Evolutionary conservation across 148 eudicot species (phyloP).

Genomic region (Tetragonia tetragonoides): DNA sequence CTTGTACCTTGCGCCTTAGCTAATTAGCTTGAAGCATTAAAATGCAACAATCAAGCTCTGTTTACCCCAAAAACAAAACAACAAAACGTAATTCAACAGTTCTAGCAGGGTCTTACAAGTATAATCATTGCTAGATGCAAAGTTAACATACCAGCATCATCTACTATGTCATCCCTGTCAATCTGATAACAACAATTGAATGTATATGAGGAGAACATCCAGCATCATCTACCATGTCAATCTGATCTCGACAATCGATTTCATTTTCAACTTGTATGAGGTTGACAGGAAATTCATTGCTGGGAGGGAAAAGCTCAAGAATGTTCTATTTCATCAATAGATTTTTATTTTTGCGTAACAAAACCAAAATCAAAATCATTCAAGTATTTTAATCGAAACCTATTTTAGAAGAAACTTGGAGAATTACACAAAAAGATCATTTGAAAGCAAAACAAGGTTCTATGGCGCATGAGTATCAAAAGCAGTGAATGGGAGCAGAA

Average conservation of each 20-base stretch:
- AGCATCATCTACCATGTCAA: background rate
- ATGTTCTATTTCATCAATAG: background rate
- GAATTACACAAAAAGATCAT: background rate
- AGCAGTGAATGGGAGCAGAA: no score
- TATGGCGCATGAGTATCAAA: no score
- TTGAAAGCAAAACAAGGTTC: background rate
- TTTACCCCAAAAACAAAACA: background rate
- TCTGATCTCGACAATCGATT: background rate
- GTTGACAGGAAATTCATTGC: background rate
- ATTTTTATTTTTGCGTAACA: background rate
- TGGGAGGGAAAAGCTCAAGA: background rate
- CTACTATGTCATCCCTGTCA: conserved; percentile 5
- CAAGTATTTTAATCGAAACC: background rate
- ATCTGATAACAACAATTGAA: background rate
- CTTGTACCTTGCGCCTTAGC: background rate
- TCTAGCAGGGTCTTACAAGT: no score
- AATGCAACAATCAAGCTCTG: no score
- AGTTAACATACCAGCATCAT: background rate
- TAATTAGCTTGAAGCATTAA: background rate
- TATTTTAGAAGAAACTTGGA: background rate
- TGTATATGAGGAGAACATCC: background rate
- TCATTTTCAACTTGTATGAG: background rate
- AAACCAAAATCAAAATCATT: background rate
- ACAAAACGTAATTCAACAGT: no score
- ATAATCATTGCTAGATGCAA: background rate